phyloP scores from a whole-genome alignment of 371 early-diverging fungal species.

The Actinomortierella wolfii region DNA sequence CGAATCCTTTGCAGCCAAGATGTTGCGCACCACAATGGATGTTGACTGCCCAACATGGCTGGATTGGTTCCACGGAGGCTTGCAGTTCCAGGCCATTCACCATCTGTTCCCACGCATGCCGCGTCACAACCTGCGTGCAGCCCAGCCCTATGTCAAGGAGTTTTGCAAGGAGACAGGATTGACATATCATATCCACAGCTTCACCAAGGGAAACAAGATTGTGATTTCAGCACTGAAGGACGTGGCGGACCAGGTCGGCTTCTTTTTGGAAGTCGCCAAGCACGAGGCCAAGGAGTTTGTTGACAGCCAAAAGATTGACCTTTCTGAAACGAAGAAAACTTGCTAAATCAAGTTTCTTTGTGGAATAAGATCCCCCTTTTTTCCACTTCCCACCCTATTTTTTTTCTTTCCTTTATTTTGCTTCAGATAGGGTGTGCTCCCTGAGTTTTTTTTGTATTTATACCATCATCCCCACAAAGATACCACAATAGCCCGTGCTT shows the following conservation, averaged over 20 bases:
- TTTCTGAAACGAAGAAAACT: constrained; percentile 26
- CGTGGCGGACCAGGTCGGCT: constrained; percentile 74
- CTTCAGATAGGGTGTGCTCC: no score
- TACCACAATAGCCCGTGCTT: no score
- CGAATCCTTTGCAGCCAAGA: constrained; percentile 84
- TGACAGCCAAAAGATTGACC: constrained; percentile 38
- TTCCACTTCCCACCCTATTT: no score
- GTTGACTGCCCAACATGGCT: constrained; percentile 93
- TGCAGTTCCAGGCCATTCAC: constrained; percentile 96
- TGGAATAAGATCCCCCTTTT: no score
- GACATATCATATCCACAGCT: constrained; percentile 70
- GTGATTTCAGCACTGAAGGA: constrained; percentile 67
- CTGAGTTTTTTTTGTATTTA: no score
- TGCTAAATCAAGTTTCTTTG: no score
- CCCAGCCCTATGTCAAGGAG: constrained; percentile 74
- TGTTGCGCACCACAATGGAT: constrained; percentile 95
- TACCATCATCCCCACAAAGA: no score
- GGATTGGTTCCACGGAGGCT: constrained; percentile 97
- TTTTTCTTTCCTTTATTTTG: no score
- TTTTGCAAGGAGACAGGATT: constrained; percentile 77
- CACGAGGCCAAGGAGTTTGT: constrained; percentile 46
- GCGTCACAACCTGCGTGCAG: constrained; percentile 79
- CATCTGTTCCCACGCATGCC: constrained; percentile 95
- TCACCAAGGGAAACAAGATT: constrained; percentile 72
- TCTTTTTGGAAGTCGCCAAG: constrained; percentile 67